A percentile compares a stretch with the other conserved stretches of the same genome.
Evolutionary conservation across 768 basidiomycete genomes (phyloP).

Genomic region (Psilocybe tampanensis): DNA sequence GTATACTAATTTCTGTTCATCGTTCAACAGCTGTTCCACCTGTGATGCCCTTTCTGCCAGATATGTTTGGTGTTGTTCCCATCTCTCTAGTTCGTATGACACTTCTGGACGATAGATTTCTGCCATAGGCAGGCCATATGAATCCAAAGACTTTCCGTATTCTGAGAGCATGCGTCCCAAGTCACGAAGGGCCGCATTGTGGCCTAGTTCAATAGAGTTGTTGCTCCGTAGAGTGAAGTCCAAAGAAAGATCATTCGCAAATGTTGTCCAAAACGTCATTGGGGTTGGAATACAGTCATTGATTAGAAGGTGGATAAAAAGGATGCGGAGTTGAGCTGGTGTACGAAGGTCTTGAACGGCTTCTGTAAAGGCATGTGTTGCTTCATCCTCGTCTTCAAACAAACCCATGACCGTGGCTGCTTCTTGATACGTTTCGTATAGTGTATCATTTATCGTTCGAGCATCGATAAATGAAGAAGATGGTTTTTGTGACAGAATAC

Average conservation of each 20-base stretch:
- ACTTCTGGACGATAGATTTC: background rate
- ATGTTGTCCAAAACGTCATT: conserved; percentile 7
- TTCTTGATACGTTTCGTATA: conserved; percentile 22
- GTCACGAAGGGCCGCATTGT: background rate
- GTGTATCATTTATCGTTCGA: conserved; percentile 18
- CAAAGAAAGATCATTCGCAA: background rate
- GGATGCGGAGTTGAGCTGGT: conserved; percentile 36
- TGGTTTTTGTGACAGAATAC: conserved; percentile 23
- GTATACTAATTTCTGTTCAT: background rate
- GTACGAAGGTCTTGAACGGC: conserved; percentile 32
- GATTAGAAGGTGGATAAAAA: conserved; percentile 40
- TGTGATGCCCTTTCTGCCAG: background rate
- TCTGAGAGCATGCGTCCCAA: conserved; percentile 8
- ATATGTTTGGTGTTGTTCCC: background rate
- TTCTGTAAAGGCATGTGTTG: conserved; percentile 32
- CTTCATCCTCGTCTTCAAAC: conserved; percentile 17
- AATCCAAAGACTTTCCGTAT: conserved; percentile 20
- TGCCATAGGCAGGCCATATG: conserved; percentile 33
- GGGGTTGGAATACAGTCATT: conserved; percentile 30
- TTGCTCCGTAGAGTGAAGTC: conserved; percentile 14
- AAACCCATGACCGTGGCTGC: conserved; percentile 17
- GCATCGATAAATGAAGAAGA: conserved; percentile 18
- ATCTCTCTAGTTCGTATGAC: conserved; percentile 10
- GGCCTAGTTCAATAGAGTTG: background rate
- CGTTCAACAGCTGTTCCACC: background rate